A percentile compares a stretch with the other conserved stretches of the same genome.
These are phyloP conservation scores for Lantana camara DNA, from an alignment of 257 asterid genomes.

Conservation along the genomic window DNA sequence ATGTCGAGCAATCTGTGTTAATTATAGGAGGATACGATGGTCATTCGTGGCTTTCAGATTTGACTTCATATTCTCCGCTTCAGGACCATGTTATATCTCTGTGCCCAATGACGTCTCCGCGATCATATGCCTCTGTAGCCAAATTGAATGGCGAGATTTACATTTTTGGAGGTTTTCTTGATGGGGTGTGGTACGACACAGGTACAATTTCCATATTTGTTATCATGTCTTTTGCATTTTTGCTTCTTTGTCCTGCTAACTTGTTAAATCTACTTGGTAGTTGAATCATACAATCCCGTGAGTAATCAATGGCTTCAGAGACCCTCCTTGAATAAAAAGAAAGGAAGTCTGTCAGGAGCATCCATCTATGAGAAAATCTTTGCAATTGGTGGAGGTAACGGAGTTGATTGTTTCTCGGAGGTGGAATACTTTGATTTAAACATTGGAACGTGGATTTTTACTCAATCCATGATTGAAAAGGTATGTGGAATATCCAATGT, in stretches of 20 bases:
- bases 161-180: slow-evolving; percentile 56
- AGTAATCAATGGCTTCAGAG: slow-evolving; percentile 48
- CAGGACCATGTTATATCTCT: slow-evolving; percentile 42
- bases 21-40: slow-evolving; percentile 76
- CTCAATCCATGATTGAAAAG: slow-evolving; percentile 65
- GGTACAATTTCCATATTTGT: slow-evolving; percentile 42
- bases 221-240: not conserved
- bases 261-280: slow-evolving; percentile 39
- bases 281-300: slow-evolving; percentile 62
- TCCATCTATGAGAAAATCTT: slow-evolving; percentile 48
- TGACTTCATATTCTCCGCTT: slow-evolving; percentile 47
- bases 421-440: slow-evolving; percentile 61
- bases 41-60: slow-evolving; percentile 40
- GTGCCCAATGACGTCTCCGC: slow-evolving; percentile 44
- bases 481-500: slow-evolving; percentile 30
- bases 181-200: slow-evolving; percentile 50
- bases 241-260: slow-evolving; percentile 15
- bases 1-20: slow-evolving; percentile 35
- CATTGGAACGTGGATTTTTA: slow-evolving; percentile 57
- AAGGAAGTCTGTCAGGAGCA: slow-evolving; percentile 56
- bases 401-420: slow-evolving; percentile 56
- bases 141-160: slow-evolving; percentile 54
- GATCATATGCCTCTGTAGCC: slow-evolving; percentile 50
- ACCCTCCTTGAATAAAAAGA: slow-evolving; percentile 56
- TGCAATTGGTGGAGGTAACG: slow-evolving; percentile 74